phyloP scores from a whole-genome alignment of 1,139 yeast genomes.

The Williopsis jadinii region DNA sequence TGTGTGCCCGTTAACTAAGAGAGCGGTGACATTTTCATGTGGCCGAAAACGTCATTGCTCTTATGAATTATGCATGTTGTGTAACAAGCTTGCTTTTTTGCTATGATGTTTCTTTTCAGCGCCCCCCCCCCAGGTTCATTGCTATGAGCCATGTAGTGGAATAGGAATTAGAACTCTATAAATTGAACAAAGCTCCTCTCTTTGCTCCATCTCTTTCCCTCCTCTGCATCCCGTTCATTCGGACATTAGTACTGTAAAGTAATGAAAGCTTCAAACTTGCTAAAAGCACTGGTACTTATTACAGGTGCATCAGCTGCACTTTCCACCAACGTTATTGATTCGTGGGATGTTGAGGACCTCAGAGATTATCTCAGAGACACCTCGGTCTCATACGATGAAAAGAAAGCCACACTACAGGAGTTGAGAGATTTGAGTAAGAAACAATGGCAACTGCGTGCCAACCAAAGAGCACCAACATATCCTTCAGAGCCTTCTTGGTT shows the following conservation, averaged over 20 bases:
- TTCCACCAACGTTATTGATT: slow-evolving; percentile 15
- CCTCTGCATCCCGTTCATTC: too few relatives aligned
- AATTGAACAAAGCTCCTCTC: too few relatives aligned
- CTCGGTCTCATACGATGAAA: slow-evolving; percentile 18
- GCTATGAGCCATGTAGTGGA: neutral
- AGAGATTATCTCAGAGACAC: slow-evolving; percentile 32
- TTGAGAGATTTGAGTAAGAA: slow-evolving; percentile 30
- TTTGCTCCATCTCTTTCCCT: too few relatives aligned
- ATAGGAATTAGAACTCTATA: neutral
- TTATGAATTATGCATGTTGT: too few relatives aligned
- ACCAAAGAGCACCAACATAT: neutral
- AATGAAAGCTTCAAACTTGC: slow-evolving; percentile 12
- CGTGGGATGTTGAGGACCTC: slow-evolving; percentile 28
- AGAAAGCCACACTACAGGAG: slow-evolving; percentile 24
- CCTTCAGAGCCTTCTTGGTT: slow-evolving; percentile 9
- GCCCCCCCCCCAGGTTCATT: neutral
- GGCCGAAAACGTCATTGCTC: too few relatives aligned
- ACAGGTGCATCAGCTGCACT: slow-evolving; percentile 8
- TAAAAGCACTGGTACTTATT: slow-evolving; percentile 7
- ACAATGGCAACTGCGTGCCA: slow-evolving; percentile 23
- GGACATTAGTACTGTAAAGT: too few relatives aligned
- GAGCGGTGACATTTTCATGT: too few relatives aligned
- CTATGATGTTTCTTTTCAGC: neutral
- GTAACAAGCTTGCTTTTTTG: neutral
- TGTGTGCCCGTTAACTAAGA: too few relatives aligned